Evolutionary conservation across 2,329 filamentous ascomycete species (phyloP).

Genomic region (Tricladium varicosporioides): DNA sequence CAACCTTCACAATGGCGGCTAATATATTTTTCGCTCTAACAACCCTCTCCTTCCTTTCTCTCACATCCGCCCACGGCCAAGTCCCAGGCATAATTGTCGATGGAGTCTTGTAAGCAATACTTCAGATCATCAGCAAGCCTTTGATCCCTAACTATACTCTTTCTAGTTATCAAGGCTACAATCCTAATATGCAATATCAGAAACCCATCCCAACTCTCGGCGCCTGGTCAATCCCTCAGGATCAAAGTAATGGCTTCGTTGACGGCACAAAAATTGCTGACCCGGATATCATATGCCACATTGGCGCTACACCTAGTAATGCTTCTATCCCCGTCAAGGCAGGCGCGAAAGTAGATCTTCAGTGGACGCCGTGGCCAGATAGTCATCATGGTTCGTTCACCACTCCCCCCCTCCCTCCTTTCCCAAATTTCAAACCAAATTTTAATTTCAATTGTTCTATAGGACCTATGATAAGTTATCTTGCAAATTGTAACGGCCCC

Average conservation of each 20-base stretch:
- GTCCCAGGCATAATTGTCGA: no score
- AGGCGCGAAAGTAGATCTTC: conserved; percentile 55
- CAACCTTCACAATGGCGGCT: no score
- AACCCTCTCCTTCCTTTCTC: no score
- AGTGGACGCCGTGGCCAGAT: conserved; percentile 25
- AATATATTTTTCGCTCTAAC: no score
- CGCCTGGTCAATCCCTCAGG: conserved; percentile 51
- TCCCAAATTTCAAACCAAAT: no score
- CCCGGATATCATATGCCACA: conserved; percentile 62
- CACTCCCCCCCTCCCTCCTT: no score
- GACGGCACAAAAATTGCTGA: conserved; percentile 43
- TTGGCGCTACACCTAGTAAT: conserved; percentile 48
- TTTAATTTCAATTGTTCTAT: no score
- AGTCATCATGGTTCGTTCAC: no score
- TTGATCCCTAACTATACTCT: no score
- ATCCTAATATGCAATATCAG: conserved; percentile 31
- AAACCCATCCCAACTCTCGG: conserved; percentile 41
- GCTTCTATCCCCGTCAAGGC: conserved; percentile 57
- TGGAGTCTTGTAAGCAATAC: no score
- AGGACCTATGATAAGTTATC: conserved; percentile 31
- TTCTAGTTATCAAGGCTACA: conserved; percentile 37
- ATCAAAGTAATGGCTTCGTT: conserved; percentile 52
- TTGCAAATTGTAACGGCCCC: conserved; percentile 36
- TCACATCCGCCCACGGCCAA: no score
- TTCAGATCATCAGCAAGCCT: no score